Base-by-base conservation (phyloP, 2,329 filamentous ascomycete genomes). In the Juglanconis sp. region DNA sequence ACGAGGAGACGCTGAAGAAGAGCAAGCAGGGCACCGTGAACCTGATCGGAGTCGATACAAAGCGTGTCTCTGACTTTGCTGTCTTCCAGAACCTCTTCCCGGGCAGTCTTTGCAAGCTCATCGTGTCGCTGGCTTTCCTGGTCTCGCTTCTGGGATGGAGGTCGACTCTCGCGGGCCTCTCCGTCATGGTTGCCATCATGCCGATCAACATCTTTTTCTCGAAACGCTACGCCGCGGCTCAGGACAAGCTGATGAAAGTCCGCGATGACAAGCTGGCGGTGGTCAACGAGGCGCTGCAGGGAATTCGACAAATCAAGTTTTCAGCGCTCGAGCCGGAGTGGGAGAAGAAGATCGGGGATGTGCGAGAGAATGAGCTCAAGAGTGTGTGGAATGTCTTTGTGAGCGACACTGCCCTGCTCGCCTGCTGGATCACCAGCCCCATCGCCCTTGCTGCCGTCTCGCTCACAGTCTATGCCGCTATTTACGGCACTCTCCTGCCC, bases 261-360 rank as follows among this genome's bases (percentile, higher is more conserved):
- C 81, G 90, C 49, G 91, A 94, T 70, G 80, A 85, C 57, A 94
- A 93, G 73, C 81, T 92, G 74, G 87, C 83, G 0, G 82, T 92
- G 13, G 82, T 95, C 35, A 90, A 89, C 1, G 90, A 95, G 71
- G 89, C 88, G 0, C 75, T 95, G 1, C 84, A 90, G 66, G 90
- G 90, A 7, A 93, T 94, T 64, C 84, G 90, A 1, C 91, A 95
- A 72, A 91, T 95, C 75, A 95, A 95, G 68, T 92, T 94, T 66
- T 89, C 89, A 0, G 90, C 90, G 1, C 74, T 92, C 2, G 91
- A 94, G 71, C 75, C 78, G 24, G 85, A 90, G 66, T 94, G 91
- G 90, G 85, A 92, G 70, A 78, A 80, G 15, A 89, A 87, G 63
- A 90, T 95, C 69, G 73, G 80, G 63, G 72, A 81, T 63, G 83